These are phyloP conservation scores for Zizania latifolia DNA, from an alignment of 176 grass and related monocot species.

Conservation along the genomic window DNA sequence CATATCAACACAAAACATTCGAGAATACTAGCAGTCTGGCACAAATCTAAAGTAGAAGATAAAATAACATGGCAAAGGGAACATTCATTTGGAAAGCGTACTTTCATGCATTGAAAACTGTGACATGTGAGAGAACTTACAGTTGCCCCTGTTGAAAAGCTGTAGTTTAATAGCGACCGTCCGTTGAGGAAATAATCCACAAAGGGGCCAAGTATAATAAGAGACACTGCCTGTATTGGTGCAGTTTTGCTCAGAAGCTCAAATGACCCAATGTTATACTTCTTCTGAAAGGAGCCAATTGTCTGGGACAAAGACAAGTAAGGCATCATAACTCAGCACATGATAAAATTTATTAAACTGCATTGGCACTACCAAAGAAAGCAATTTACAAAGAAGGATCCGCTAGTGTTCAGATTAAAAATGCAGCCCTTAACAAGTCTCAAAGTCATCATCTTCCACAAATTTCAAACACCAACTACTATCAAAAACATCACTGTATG, in stretches of 20 bases:
- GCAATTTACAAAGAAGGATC: background rate
- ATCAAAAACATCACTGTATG: background rate
- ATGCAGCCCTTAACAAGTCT: background rate
- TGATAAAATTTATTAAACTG: background rate
- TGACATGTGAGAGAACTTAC: constrained; percentile 48
- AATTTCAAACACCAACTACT: background rate
- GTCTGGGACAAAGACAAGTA: constrained; percentile 50
- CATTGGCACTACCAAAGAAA: background rate
- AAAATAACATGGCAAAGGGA: constrained; percentile 1
- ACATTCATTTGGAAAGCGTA: background rate
- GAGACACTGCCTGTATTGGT: constrained; percentile 81
- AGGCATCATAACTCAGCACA: background rate
- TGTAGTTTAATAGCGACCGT: constrained; percentile 59
- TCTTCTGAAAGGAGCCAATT: constrained; percentile 88
- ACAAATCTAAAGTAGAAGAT: background rate
- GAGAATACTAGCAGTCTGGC: background rate
- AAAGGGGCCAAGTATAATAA: constrained; percentile 80
- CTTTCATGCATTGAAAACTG: constrained; percentile 4
- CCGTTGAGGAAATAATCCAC: constrained; percentile 83
- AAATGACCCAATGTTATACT: constrained; percentile 96
- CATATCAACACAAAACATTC: background rate
- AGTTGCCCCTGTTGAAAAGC: constrained; percentile 70
- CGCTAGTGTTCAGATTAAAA: background rate
- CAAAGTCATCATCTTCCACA: constrained; percentile 2
- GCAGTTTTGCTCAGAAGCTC: constrained; percentile 86